Evolutionary conservation across 805 yeast species (phyloP), one percentile per base, ranked within the genome.

Genomic region (Yamadazyma sp.): DNA sequence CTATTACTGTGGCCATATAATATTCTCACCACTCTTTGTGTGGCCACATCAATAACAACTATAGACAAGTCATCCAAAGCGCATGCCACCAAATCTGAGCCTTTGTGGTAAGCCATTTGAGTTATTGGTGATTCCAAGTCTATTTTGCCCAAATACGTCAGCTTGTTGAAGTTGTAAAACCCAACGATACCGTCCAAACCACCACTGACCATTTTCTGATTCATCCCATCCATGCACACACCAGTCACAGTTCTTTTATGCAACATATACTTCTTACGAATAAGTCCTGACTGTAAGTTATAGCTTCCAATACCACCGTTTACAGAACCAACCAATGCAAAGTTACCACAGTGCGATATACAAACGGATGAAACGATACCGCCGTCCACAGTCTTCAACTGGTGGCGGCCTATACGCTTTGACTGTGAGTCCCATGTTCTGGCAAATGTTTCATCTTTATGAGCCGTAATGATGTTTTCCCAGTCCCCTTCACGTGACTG

Each of bases 271-370:
- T 74, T 75, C 51, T 83, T 82, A 48, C 97, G 74, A 32, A 81
- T 59, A 13, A 76, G 61, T n/a, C 99, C 99, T 54, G 95, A 85
- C 62, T 93, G 99, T 56, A 93, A 64, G 57, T 93, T 93, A 60
- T 82, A 90, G 8, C 82, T 88, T 20, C 84, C 88, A 45, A 93
- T 81, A 10, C 84, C 81, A 46, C 99, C 99, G 28, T 66, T 60
- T 2, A 90, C 74, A 2, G 97, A 88, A 9, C 98, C 99, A 14
- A 95, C 83, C 26, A 91, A 64, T 1, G 85, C 96, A 60, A 95
- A 93, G 59, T 95, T 95, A 25, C 99, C 99, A 72, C 99, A 93
- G 40, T 80, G 84, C 0, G 97, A 85, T 15, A 91, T 77, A 13
- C 84, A 74, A 6, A 88, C 91, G 20, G 84, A 60, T 54, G 82